Base-by-base conservation (phyloP, 2,329 filamentous ascomycete species). In the Sporothrix schenckii region DNA sequence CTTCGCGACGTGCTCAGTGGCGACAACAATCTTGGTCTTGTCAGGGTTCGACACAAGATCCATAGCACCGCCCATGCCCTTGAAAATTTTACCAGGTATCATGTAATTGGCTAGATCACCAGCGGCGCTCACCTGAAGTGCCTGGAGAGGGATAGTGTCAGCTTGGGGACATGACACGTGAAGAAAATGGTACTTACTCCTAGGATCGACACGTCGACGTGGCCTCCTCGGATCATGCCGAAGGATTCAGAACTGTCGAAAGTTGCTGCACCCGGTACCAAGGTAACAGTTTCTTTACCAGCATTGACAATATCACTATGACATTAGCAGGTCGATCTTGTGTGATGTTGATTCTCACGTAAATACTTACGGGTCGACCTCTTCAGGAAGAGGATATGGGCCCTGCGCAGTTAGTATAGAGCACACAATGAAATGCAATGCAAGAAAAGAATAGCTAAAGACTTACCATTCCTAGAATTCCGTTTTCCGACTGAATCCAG, bases 91-190 rank as follows among this genome's bases (percentile, higher is more conserved):
- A 30, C 92, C 92, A 0, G 92, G 92, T 73, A 96, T 91, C 90
- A 95, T 95, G 84, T 92, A 96, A 80, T 95, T 95, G 60, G 92
- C 92, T 68, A 96, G 81, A 77, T 96, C 92, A 34, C 92, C 92
- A 2, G 86, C 84, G 0, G 91, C 91, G 74, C 88, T 90, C 27
- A 95, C 92, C 81, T 96, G 91, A 74, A 94, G 87, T 4, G 70
- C 69, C 69, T 70, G 24, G 39, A 49, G 21, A 34, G 14, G 9
- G 10, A 10, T 10, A 50, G 1, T n/a, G 16, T 60, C n/a, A 39
- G 54, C 54, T 19, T 39, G 1, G 21, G 5, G 13, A 4, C 1
- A 49, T 19, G 34, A 61, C 11, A n/a, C 4, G 5, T 10, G 50
- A 14, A 4, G 39, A 24, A 44, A 41, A 30, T 3, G 92, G 14